These are phyloP conservation scores for Heterococcus sp. DNA, from an alignment of 108 stramenopile species.

Conservation along the genomic window DNA sequence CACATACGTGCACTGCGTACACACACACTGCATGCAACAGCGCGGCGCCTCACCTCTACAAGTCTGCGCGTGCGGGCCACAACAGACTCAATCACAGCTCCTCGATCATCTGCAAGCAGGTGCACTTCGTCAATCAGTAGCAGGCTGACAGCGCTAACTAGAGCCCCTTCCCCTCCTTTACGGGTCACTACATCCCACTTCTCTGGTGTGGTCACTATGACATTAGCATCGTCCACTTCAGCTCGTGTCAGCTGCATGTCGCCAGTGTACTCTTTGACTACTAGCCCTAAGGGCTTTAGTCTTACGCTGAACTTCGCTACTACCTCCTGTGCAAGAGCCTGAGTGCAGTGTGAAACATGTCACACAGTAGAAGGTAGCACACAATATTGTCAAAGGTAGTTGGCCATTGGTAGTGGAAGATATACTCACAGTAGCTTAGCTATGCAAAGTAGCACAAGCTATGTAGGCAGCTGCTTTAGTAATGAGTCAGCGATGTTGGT, in stretches of 20 bases:
- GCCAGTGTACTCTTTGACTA: slow-evolving; percentile 92
- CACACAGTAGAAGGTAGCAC: not conserved
- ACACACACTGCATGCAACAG: no score
- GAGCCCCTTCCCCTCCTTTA: slow-evolving; percentile 62
- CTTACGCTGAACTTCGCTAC: slow-evolving; percentile 90
- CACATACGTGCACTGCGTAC: no score
- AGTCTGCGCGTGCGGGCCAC: slow-evolving; percentile 89
- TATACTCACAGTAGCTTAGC: no score
- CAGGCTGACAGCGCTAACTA: slow-evolving; percentile 84
- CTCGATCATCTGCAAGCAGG: slow-evolving; percentile 94
- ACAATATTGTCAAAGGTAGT: no score
- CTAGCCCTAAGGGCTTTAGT: slow-evolving; percentile 71
- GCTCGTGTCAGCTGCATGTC: slow-evolving; percentile 94
- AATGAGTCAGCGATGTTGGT: no score
- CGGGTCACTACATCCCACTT: slow-evolving; percentile 81
- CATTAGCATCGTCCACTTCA: slow-evolving; percentile 76
- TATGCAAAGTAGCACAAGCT: no score
- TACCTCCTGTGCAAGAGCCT: slow-evolving; percentile 96
- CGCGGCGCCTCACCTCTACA: no score
- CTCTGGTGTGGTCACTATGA: slow-evolving; percentile 90
- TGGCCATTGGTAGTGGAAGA: no score
- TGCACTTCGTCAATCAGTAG: slow-evolving; percentile 96
- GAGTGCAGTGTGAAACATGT: not conserved
- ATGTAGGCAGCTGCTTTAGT: no score
- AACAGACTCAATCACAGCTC: slow-evolving; percentile 96